A percentile compares a stretch with the other conserved stretches of the same genome.
These are phyloP conservation scores for Pseudogymnoascus verrucosus DNA, from an alignment of 2,329 filamentous ascomycete species.

Conservation along the genomic window DNA sequence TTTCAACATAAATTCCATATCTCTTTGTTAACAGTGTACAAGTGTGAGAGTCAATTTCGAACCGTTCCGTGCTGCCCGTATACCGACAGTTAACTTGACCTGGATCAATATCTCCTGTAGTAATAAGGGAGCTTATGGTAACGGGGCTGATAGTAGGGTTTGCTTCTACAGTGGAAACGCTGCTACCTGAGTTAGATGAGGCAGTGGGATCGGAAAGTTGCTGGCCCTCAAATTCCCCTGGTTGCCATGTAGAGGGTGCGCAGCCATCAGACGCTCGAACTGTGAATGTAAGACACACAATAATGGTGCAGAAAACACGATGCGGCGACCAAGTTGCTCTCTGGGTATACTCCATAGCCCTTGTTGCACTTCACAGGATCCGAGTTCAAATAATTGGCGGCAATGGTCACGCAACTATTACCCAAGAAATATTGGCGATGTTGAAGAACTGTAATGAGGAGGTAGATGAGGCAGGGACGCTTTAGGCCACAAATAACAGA, in stretches of 20 bases:
- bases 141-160: background rate
- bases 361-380: too few species aligned
- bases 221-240: background rate
- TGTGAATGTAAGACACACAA: background rate
- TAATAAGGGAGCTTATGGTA: background rate
- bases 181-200: background rate
- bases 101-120: background rate
- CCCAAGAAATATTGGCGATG: too few species aligned
- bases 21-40: background rate
- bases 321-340: background rate
- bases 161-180: background rate
- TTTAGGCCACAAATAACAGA: background rate
- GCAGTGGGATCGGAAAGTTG: background rate
- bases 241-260: background rate
- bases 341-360: background rate
- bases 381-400: too few species aligned
- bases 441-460: background rate
- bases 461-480: background rate
- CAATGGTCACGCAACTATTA: too few species aligned
- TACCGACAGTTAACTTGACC: background rate
- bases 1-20: background rate
- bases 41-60: background rate
- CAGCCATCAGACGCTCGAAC: background rate
- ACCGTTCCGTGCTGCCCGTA: background rate
- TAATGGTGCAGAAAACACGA: background rate